Evolutionary conservation across 2,329 filamentous ascomycete genomes (phyloP), one percentile per base, ranked within the genome.

Genomic region (Coniochaeta pulveracea): DNA sequence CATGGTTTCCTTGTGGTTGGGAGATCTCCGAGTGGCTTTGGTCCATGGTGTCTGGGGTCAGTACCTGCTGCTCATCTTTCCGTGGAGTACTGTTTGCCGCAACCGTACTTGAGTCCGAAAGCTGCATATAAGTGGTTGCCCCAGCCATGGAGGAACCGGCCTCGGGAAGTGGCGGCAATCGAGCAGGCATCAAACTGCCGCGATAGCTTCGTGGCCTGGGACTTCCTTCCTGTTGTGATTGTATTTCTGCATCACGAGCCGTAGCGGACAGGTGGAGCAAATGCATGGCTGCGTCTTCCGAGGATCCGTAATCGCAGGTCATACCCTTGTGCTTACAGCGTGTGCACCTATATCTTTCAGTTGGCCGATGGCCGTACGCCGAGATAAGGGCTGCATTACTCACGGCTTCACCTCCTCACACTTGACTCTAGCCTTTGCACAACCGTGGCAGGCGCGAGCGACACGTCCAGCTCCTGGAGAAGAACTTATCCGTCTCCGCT

Each of bases 371-470:
- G 9, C 6, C 27, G 21, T 26, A 15, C n/a, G n/a, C n/a, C n/a
- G n/a, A n/a, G n/a, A n/a, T n/a, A n/a, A n/a, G n/a, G n/a, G n/a
- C n/a, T n/a, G n/a, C n/a, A 18, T 14, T 5, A 40, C 43, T 37
- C 37, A 35, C 19, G 68, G 68, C 48, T 72, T 72, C 15, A 54
- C 46, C 36, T 72, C 68, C 39, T 70, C 66, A 39, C 68, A 72
- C 42, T 71, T 72, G 27, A 72, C 64, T 14, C 68, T 56, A 9
- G 68, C 66, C 12, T 58, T 47, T 4, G 68, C 66, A 40, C 68
- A 72, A 8, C 63, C 52, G 16, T 60, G 58, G 40, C 68, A 72
- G 10, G 68, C 68, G 40, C 70, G 65, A 8, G 61, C 64, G 9
- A 72, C 68, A 10, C 68, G 63, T 14, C 63, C 60, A 3, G 61